Evolutionary conservation across 768 basidiomycete genomes (phyloP).

Genomic region (Pleurotus sapidus): DNA sequence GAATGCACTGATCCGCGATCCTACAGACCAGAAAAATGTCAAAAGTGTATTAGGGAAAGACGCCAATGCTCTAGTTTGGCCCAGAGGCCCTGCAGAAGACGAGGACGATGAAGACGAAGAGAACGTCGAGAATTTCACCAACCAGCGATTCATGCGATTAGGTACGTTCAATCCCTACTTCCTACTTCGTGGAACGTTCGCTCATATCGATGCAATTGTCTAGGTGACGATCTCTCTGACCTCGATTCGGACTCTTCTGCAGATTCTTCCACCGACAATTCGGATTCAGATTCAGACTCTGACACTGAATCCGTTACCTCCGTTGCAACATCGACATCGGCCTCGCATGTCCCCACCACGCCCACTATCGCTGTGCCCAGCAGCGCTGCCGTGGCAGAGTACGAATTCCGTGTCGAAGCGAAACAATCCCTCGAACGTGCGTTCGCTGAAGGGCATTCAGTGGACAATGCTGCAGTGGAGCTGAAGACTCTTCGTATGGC

Average conservation of each 20-base stretch:
- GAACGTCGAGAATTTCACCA: conserved; percentile 56
- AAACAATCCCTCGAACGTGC: conserved; percentile 87
- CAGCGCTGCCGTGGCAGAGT: conserved; percentile 43
- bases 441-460: conserved; percentile 86
- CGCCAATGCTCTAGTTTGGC: conserved; percentile 84
- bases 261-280: conserved; percentile 39
- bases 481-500: conserved; percentile 97
- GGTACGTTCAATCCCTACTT: conserved; percentile 37
- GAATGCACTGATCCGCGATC: background rate
- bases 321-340: conserved; percentile 45
- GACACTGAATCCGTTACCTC: conserved; percentile 21
- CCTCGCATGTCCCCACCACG: conserved; percentile 39
- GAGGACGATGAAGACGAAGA: conserved; percentile 62
- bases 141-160: conserved; percentile 73
- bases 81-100: conserved; percentile 51
- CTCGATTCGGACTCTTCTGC: conserved; percentile 57
- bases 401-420: conserved; percentile 77
- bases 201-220: background rate
- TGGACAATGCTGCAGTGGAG: conserved; percentile 92
- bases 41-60: conserved; percentile 56
- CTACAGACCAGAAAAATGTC: conserved; percentile 46
- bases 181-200: conserved; percentile 3
- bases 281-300: conserved; percentile 34
- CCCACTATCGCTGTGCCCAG: conserved; percentile 35
- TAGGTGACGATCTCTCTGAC: conserved; percentile 65